Conservation (phyloP, 768 basidiomycete genomes). For the Kwoniella europaea region DNA sequence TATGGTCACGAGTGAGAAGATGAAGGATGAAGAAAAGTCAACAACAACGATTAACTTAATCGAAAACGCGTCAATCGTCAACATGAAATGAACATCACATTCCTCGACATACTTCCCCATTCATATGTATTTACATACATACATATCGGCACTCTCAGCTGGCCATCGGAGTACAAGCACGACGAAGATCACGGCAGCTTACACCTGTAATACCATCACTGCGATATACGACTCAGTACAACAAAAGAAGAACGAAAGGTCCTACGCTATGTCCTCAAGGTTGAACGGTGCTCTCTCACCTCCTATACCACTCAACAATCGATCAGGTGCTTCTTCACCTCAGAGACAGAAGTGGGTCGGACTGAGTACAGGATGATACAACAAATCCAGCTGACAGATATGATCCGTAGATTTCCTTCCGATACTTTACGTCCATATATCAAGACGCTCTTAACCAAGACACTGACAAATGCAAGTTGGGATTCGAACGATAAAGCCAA, state of each 20-base stretch:
- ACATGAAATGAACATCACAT: not conserved
- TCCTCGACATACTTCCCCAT: not conserved
- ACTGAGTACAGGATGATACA: not conserved
- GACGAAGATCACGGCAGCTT: too few species aligned
- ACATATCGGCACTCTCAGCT: too few species aligned
- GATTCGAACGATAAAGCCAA: constrained; percentile 34
- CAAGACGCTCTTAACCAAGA: constrained; percentile 33
- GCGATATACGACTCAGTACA: too few species aligned
- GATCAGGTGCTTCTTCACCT: constrained; percentile 29
- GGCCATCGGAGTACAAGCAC: too few species aligned
- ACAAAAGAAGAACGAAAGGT: too few species aligned
- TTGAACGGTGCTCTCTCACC: constrained; percentile 26
- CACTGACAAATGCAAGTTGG: constrained; percentile 34
- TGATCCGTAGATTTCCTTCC: constrained; percentile 63
- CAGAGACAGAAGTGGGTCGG: constrained; percentile 15
- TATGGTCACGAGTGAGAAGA: not conserved
- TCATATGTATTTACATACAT: not conserved
- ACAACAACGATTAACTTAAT: not conserved
- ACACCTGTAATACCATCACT: too few species aligned
- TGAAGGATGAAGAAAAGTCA: not conserved
- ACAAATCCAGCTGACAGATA: not conserved
- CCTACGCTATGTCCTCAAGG: constrained; percentile 20
- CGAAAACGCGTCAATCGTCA: not conserved
- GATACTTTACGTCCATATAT: constrained; percentile 45
- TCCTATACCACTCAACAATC: constrained; percentile 6